Evolutionary conservation across 2,329 filamentous ascomycete species (phyloP).

Genomic region (Aspergillus latus): DNA sequence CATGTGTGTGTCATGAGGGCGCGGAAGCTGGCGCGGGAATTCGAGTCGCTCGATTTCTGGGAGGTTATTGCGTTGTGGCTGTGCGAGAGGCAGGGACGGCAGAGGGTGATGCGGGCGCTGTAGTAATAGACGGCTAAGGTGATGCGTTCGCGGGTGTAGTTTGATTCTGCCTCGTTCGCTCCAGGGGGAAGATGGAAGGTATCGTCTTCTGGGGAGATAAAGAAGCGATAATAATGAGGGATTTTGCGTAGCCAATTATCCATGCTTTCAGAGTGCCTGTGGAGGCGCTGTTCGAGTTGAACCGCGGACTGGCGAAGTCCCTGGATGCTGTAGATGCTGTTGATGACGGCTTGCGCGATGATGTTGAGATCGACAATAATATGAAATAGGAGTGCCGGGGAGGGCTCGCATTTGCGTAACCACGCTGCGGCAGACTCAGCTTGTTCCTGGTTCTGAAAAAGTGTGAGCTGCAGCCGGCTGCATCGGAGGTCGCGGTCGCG

Average conservation of each 20-base stretch:
- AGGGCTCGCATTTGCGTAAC: constrained; percentile 27
- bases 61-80: constrained; percentile 11
- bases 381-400: constrained; percentile 39
- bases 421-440: constrained; percentile 17
- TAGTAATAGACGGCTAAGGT: constrained; percentile 44
- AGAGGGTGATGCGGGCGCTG: constrained; percentile 41
- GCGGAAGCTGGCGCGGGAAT: constrained; percentile 14
- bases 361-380: constrained; percentile 37
- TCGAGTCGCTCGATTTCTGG: neutral
- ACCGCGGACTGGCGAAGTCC: constrained; percentile 32
- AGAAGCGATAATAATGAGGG: constrained; percentile 36
- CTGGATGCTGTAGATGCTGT: constrained; percentile 42
- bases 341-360: constrained; percentile 40
- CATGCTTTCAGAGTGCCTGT: constrained; percentile 31
- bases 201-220: constrained; percentile 23
- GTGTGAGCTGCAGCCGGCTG: constrained; percentile 27
- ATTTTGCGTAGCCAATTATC: constrained; percentile 39
- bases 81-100: constrained; percentile 44
- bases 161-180: neutral
- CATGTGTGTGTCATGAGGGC: constrained; percentile 34
- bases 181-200: constrained; percentile 20
- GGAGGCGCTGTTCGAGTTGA: constrained; percentile 35
- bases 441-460: constrained; percentile 27
- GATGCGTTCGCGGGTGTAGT: constrained; percentile 32
- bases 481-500: constrained; percentile 21